phyloP scores from a whole-genome alignment of 768 basidiomycete species.

The Hemileccinum impolitum region DNA sequence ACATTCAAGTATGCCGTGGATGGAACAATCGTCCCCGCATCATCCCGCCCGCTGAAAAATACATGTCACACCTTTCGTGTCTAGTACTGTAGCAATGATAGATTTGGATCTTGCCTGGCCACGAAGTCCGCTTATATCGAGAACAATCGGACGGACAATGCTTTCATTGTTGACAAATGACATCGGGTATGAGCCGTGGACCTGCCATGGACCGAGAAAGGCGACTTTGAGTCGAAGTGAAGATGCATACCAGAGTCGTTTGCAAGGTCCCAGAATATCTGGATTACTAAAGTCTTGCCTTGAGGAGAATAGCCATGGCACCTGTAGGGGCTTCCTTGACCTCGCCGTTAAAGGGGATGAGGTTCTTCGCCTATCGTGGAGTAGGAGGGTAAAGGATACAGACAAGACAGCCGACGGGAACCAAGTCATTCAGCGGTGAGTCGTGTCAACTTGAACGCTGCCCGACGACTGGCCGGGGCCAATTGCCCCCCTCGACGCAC shows the following conservation, averaged over 20 bases:
- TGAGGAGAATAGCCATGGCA: no score
- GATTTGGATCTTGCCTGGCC: constrained; percentile 16
- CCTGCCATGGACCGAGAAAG: constrained; percentile 37
- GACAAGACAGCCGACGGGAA: no score
- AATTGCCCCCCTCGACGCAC: no score
- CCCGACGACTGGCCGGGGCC: no score
- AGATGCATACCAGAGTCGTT: constrained; percentile 45
- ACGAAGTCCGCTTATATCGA: constrained; percentile 16
- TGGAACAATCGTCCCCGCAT: constrained; percentile 20
- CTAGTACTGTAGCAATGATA: constrained; percentile 7
- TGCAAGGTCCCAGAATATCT: constrained; percentile 46
- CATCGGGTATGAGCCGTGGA: constrained; percentile 42
- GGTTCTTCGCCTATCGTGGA: constrained; percentile 33
- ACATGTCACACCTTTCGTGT: constrained; percentile 10
- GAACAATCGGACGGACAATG: constrained; percentile 35
- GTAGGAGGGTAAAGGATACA: no score
- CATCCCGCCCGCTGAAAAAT: constrained; percentile 20
- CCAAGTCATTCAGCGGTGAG: no score
- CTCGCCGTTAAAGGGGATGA: constrained; percentile 42
- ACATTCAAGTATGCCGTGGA: constrained; percentile 11
- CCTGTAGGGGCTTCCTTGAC: no score
- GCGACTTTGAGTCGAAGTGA: constrained; percentile 40
- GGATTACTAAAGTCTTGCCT: no score
- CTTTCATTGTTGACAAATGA: constrained; percentile 57
- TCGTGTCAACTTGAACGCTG: no score